These are phyloP conservation scores for Boletus huronensis DNA, from an alignment of 768 basidiomycete species.

Conservation along the genomic window DNA sequence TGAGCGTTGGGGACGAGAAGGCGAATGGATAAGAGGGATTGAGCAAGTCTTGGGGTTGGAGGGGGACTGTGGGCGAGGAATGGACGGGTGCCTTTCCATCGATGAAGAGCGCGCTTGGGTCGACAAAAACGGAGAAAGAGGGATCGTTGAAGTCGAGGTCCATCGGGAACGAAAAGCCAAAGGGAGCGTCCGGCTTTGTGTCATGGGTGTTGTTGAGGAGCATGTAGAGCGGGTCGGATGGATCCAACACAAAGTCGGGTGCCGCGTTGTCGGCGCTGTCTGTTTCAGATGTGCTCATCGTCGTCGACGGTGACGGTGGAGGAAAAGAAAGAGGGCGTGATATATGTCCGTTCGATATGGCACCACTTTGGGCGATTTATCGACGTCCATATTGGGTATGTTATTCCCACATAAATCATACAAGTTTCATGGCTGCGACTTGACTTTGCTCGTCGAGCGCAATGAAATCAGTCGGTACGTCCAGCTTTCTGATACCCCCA, in stretches of 20 bases:
- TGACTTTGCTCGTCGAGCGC: neutral
- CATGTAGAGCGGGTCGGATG: conserved; percentile 56
- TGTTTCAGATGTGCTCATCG: conserved; percentile 17
- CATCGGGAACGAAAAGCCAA: conserved; percentile 42
- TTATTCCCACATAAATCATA: conserved; percentile 22
- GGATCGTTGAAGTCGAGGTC: conserved; percentile 59
- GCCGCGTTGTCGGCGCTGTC: conserved; percentile 11
- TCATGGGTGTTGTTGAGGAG: conserved; percentile 46
- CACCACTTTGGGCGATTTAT: conserved; percentile 24
- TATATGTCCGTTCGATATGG: conserved; percentile 8
- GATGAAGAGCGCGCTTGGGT: conserved; percentile 60
- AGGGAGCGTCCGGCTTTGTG: conserved; percentile 36
- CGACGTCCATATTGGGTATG: conserved; percentile 12
- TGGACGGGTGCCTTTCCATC: conserved; percentile 25
- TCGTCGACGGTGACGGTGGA: conserved; percentile 1
- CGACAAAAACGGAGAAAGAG: conserved; percentile 48
- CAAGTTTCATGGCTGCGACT: neutral
- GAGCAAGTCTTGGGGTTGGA: conserved; percentile 31
- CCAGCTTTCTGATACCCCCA: accelerated
- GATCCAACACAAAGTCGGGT: conserved; percentile 48
- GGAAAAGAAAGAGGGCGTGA: neutral
- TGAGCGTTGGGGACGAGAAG: conserved; percentile 37
- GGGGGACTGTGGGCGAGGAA: conserved; percentile 10
- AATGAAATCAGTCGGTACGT: conserved; percentile 27
- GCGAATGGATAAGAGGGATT: conserved; percentile 38